Conservation (phyloP, 2,329 filamentous ascomycete species). For the Sporothrix humicola region DNA sequence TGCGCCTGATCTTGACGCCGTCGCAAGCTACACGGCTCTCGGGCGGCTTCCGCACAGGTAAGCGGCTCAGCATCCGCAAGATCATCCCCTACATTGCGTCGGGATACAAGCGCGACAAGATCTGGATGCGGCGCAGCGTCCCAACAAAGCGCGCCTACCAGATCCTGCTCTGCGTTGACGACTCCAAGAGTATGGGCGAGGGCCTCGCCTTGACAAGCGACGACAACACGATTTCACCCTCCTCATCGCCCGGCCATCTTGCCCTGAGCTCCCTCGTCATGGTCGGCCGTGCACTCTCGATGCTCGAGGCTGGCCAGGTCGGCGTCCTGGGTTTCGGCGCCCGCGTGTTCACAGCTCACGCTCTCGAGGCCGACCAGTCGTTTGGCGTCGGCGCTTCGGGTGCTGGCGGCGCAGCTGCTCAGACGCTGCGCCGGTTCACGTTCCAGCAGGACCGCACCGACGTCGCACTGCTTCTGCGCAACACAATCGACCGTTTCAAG, state of each 20-base stretch:
- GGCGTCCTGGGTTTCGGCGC: slow-evolving; percentile 88
- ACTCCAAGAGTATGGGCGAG: slow-evolving; percentile 92
- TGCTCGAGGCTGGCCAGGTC: slow-evolving; percentile 95
- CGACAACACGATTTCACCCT: slow-evolving; percentile 43
- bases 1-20: slow-evolving; percentile 92
- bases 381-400: slow-evolving; percentile 53
- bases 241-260: slow-evolving; percentile 67
- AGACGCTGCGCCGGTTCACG: slow-evolving; percentile 80
- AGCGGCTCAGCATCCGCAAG: slow-evolving; percentile 97
- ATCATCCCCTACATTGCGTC: slow-evolving; percentile 99
- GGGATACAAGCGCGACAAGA: slow-evolving; percentile 98
- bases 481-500: slow-evolving; percentile 81
- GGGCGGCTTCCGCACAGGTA: slow-evolving; percentile 95
- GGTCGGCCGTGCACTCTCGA: slow-evolving; percentile 81
- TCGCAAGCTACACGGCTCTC: slow-evolving; percentile 96
- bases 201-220: background rate
- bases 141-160: slow-evolving; percentile 96
- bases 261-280: slow-evolving; percentile 95
- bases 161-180: slow-evolving; percentile 95
- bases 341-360: slow-evolving; percentile 81
- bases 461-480: slow-evolving; percentile 75
- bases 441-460: slow-evolving; percentile 89
- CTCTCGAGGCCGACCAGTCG: slow-evolving; percentile 74
- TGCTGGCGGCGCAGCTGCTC: slow-evolving; percentile 74
- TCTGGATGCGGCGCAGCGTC: slow-evolving; percentile 95